Evolutionary conservation across 768 basidiomycete genomes (phyloP), one percentile per base, ranked within the genome.

Genomic region (Butyriboletus loyo): DNA sequence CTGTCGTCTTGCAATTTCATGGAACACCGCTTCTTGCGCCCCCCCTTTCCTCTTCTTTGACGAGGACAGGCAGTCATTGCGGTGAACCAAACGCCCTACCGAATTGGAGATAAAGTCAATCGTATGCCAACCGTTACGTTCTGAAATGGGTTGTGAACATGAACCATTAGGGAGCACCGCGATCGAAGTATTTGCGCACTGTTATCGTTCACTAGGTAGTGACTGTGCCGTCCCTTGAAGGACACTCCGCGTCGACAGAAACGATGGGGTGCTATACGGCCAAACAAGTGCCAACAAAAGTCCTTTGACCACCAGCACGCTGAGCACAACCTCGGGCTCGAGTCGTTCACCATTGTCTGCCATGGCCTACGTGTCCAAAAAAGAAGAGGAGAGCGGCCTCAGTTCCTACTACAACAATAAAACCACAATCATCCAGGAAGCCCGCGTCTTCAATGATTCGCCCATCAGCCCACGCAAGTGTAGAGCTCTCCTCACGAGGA

Each of bases 381-480:
- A 95, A 78, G 95, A 98, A 74, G 96, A 98, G 66, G 95, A 97
- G 77, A 85, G 81, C 71, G 87, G 91, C 49, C 84, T 97, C 63
- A 92, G 89, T 77, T 83, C 86, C 47, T 95, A 89, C 72, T 90
- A 92, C 71, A 92, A 92, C 75, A 96, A 98, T 79, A 98, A 98
- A 73, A 95, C 92, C 21, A 97, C 96, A 1, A 89, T 98, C 59
- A 89, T 98, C 61, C 97, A 98, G 72, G 97, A 99, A 72, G 95
- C 97, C 54, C 86, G 97, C 60, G 89, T 94, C 53, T 99, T 99
- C 85, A 98, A 99, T 75, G 96, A 98, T 67, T 97, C 96, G 17
- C 97, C 97, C 54, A 94, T 99, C 74, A 96, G 92, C 67, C 96
- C 96, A 19, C 81, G 95, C 67, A 97, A 95, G 77, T 98, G 96